Conservation (phyloP, 2,329 filamentous ascomycete species). For the Lithohypha guttulata region DNA sequence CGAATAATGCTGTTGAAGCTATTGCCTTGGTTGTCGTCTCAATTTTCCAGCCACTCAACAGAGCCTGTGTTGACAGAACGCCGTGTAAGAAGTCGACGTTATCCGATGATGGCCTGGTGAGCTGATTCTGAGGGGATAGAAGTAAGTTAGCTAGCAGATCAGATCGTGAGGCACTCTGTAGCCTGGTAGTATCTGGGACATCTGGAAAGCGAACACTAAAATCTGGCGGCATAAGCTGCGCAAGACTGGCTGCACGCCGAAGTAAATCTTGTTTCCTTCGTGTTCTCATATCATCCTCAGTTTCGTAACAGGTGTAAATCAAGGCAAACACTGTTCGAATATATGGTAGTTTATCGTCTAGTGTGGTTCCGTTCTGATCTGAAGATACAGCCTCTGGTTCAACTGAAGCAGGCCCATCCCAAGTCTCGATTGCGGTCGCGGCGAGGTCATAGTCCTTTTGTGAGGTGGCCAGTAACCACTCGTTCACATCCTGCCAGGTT, state of each 20-base stretch:
- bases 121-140: slow-evolving; percentile 28
- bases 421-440: slow-evolving; percentile 42
- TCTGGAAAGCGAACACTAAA: slow-evolving; percentile 10
- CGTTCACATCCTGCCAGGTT: slow-evolving; percentile 47
- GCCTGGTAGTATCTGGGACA: slow-evolving; percentile 18
- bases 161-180: slow-evolving; percentile 30
- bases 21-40: slow-evolving; percentile 28
- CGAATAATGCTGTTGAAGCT: slow-evolving; percentile 43
- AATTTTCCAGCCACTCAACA: slow-evolving; percentile 32
- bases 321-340: slow-evolving; percentile 50
- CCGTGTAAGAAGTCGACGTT: slow-evolving; percentile 33
- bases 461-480: slow-evolving; percentile 48
- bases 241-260: slow-evolving; percentile 39
- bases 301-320: slow-evolving; percentile 43
- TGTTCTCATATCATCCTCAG: slow-evolving; percentile 2
- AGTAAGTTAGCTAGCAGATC: slow-evolving; percentile 34
- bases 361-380: slow-evolving; percentile 29
- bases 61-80: slow-evolving; percentile 31
- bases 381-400: slow-evolving; percentile 45
- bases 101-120: slow-evolving; percentile 31
- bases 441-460: slow-evolving; percentile 40
- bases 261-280: slow-evolving; percentile 22
- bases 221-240: slow-evolving; percentile 29
- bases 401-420: slow-evolving; percentile 50
- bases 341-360: slow-evolving; percentile 38